Percentiles rank a stretch among this genome's conserved stretches.
These are phyloP conservation scores for Rhodomyrtus tomentosa DNA, from an alignment of 345 rosid species.

Conservation along the genomic window DNA sequence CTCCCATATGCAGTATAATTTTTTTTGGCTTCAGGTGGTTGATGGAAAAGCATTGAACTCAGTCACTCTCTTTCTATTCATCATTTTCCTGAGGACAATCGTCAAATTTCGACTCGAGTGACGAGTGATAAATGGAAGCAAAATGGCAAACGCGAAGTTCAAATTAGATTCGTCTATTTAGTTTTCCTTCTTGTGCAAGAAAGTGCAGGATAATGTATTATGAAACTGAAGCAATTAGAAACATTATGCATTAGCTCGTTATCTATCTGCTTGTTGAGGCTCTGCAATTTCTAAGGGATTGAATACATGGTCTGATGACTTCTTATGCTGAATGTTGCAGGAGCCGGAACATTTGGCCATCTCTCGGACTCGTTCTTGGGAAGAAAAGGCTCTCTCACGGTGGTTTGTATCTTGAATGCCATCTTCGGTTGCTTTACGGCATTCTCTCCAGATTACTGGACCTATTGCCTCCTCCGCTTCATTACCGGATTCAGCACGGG, in stretches of 20 bases:
- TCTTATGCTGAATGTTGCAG: conserved; percentile 16
- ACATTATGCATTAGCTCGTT: neutral
- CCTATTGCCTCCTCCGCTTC: conserved; percentile 52
- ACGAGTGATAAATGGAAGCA: neutral
- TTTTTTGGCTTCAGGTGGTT: neutral
- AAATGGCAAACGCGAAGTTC: neutral
- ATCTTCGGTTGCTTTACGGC: conserved; percentile 70
- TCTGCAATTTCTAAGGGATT: neutral
- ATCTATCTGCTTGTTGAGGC: neutral
- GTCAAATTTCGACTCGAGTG: neutral
- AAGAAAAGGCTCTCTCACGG: conserved; percentile 80
- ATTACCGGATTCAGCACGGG: conserved; percentile 92
- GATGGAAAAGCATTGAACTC: neutral
- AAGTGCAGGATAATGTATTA: neutral
- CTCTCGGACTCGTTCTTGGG: conserved; percentile 83
- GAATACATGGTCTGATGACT: neutral
- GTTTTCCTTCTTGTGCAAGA: neutral
- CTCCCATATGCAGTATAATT: neutral
- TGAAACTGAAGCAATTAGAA: neutral
- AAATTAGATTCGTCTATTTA: neutral
- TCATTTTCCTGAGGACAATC: neutral
- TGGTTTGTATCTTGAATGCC: conserved; percentile 63
- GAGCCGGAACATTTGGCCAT: conserved; percentile 92
- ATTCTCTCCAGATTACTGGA: conserved; percentile 55
- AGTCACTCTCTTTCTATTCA: neutral